Conservation (phyloP, 495 filamentous ascomycete genomes). For the Penicillium coprophilum region DNA sequence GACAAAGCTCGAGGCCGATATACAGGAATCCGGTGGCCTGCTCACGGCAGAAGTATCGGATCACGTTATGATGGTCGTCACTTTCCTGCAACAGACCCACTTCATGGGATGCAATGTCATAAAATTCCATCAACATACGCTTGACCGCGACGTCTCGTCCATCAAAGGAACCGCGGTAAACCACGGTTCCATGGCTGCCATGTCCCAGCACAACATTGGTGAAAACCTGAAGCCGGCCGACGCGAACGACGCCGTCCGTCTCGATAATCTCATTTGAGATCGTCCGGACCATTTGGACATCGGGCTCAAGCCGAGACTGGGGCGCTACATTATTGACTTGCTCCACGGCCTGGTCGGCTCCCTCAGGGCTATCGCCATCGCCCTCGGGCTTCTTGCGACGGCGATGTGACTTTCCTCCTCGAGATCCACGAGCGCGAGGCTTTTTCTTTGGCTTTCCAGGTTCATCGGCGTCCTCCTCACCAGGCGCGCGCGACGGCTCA, state of each 20-base stretch:
- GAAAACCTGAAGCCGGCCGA: conserved; percentile 71
- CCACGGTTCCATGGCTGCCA: conserved; percentile 83
- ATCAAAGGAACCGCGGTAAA: conserved; percentile 82
- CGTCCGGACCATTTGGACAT: conserved; percentile 46
- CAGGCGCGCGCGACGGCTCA: conserved; percentile 42
- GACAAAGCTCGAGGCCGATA: conserved; percentile 94
- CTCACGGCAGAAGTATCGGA: conserved; percentile 91
- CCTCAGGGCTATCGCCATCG: conserved; percentile 44
- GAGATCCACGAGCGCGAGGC: conserved; percentile 66
- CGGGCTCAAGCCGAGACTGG: conserved; percentile 55
- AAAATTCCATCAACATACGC: conserved; percentile 91
- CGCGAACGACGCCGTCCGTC: conserved; percentile 57
- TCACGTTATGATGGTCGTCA: conserved; percentile 94
- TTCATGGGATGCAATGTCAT: conserved; percentile 92
- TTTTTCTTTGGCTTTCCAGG: conserved; percentile 72
- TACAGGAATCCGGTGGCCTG: conserved; percentile 89
- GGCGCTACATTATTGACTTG: conserved; percentile 39
- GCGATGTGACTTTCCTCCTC: conserved; percentile 75
- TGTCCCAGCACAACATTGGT: conserved; percentile 71
- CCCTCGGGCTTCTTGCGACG: conserved; percentile 54
- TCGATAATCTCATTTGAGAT: conserved; percentile 43
- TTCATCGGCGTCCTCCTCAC: conserved; percentile 40
- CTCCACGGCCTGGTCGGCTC: conserved; percentile 44
- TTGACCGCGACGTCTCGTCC: conserved; percentile 94
- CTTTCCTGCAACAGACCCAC: conserved; percentile 86